These are phyloP conservation scores for Trichoderma afroharzianum DNA, from an alignment of 2,329 filamentous ascomycete species.

Conservation along the genomic window DNA sequence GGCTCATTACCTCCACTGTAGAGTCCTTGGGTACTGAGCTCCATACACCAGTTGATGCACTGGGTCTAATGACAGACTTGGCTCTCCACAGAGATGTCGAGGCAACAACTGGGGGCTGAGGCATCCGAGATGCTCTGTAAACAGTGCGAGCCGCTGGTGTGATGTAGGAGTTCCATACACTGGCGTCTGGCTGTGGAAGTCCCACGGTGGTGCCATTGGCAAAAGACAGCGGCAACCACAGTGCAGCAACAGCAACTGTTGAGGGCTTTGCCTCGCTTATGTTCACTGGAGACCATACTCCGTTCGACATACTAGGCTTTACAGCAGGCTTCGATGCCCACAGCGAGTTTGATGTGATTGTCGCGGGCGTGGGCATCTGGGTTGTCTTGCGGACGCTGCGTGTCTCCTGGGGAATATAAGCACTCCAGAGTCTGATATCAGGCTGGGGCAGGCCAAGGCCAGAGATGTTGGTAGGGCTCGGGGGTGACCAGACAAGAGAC, in stretches of 20 bases:
- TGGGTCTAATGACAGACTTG: background rate
- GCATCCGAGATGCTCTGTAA: background rate
- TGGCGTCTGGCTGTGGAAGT: background rate
- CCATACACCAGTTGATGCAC: background rate
- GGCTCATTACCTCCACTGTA: background rate
- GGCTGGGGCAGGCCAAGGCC: background rate
- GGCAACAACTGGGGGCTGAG: background rate
- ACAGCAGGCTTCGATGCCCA: background rate
- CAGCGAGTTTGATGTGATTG: constrained; percentile 3
- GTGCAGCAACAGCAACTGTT: background rate
- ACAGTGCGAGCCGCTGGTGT: background rate
- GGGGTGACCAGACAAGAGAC: background rate
- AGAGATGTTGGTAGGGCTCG: background rate
- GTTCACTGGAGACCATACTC: background rate
- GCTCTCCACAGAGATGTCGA: background rate
- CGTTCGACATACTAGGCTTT: background rate
- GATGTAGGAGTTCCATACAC: constrained; percentile 4
- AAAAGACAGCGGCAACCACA: background rate
- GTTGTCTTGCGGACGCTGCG: background rate
- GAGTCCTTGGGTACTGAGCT: background rate
- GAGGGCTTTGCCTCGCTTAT: background rate
- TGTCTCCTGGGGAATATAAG: background rate
- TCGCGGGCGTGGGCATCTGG: background rate
- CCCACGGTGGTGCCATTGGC: background rate
- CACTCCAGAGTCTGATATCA: background rate